Evolutionary conservation across 2,329 filamentous ascomycete genomes (phyloP).

Genomic region (Geosmithia morbida): DNA sequence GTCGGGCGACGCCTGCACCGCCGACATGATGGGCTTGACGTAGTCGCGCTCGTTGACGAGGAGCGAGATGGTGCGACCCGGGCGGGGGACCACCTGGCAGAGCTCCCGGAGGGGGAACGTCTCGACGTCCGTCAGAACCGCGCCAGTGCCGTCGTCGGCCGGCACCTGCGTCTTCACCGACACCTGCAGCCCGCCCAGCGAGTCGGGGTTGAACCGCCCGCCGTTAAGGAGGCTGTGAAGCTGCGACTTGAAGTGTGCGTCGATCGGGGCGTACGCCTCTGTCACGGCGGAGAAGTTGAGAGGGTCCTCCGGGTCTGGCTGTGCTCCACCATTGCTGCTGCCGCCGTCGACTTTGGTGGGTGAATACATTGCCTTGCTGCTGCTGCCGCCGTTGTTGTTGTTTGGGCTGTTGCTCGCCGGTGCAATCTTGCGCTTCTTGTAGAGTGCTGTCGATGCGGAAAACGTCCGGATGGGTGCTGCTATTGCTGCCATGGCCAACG

Average conservation of each 20-base stretch:
- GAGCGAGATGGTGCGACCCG: conserved; percentile 23
- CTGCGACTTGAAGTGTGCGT: conserved; percentile 27
- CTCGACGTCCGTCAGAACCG: not conserved
- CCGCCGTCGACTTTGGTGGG: not conserved
- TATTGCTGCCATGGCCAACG: not conserved
- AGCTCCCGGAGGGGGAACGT: conserved; percentile 39
- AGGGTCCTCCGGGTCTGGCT: conserved; percentile 25
- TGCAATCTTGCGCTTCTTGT: conserved; percentile 24
- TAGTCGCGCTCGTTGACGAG: conserved; percentile 26
- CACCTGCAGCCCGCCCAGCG: conserved; percentile 29
- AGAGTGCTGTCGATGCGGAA: conserved; percentile 7
- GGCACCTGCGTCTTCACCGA: conserved; percentile 13
- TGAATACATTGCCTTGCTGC: not conserved
- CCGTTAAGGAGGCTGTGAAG: conserved; percentile 25
- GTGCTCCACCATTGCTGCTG: conserved; percentile 3
- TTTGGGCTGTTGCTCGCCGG: conserved; percentile 14
- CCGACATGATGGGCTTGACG: conserved; percentile 40
- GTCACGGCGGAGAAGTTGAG: conserved; percentile 33
- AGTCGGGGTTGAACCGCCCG: conserved; percentile 36
- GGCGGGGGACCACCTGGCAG: conserved; percentile 35
- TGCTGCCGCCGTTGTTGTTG: not conserved
- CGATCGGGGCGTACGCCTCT: conserved; percentile 25
- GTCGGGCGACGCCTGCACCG: conserved; percentile 33
- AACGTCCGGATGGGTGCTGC: not conserved
- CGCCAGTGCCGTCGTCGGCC: conserved; percentile 8